phyloP scores from a whole-genome alignment of 805 yeast genomes.

The Yarrowia porcina region DNA sequence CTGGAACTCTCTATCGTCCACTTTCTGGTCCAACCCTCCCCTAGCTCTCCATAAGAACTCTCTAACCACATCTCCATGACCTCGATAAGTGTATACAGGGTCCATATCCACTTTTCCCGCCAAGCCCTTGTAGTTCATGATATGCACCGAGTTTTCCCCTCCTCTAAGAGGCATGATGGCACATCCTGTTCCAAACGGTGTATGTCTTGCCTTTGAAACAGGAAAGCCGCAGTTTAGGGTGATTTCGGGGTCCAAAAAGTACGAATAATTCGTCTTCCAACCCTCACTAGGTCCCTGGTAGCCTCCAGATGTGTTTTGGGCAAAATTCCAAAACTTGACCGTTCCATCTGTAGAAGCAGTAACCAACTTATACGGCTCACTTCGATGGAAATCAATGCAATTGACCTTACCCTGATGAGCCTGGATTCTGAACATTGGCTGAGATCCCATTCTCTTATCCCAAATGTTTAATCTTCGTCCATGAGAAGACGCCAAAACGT shows the following conservation, averaged over 20 bases:
- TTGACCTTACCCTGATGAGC: constrained; percentile 88
- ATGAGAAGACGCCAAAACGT: constrained; percentile 81
- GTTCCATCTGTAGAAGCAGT: constrained; percentile 85
- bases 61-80: constrained; percentile 79
- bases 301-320: constrained; percentile 30
- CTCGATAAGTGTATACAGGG: constrained; percentile 62
- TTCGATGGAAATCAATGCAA: constrained; percentile 78
- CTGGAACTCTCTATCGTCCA: constrained; percentile 80
- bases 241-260: constrained; percentile 45
- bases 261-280: not conserved
- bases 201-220: constrained; percentile 78
- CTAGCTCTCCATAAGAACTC: constrained; percentile 87
- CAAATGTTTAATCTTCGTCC: constrained; percentile 76
- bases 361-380: constrained; percentile 56
- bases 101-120: constrained; percentile 42
- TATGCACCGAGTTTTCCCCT: constrained; percentile 62
- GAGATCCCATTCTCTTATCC: constrained; percentile 82
- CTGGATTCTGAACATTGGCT: constrained; percentile 60
- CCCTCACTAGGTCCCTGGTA: constrained; percentile 26
- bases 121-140: constrained; percentile 47
- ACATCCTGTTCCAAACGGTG: constrained; percentile 87
- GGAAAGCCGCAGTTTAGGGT: constrained; percentile 75
- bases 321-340: constrained; percentile 75
- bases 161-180: constrained; percentile 90
- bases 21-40: constrained; percentile 42